Conservation (phyloP, 2,329 filamentous ascomycete species). For the Colletotrichum salicis region DNA sequence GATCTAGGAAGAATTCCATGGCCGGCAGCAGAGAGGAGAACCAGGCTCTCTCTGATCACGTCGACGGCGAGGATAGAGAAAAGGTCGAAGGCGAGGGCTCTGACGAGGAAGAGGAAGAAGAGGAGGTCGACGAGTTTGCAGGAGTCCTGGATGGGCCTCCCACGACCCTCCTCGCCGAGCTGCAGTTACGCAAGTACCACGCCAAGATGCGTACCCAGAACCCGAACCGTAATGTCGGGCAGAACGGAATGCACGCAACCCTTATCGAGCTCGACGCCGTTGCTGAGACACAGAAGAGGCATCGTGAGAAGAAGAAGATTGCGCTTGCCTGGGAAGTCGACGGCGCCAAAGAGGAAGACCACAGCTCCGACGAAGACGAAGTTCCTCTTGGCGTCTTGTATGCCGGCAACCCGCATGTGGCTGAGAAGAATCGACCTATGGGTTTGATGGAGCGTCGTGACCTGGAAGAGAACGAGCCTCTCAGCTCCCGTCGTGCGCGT, state of each 20-base stretch:
- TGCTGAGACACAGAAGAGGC: conserved; percentile 82
- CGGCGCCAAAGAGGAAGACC: conserved; percentile 55
- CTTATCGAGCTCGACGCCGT: conserved; percentile 91
- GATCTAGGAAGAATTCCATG: conserved; percentile 25
- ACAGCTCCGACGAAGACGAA: conserved; percentile 78
- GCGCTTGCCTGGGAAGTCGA: conserved; percentile 89
- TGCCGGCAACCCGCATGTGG: conserved; percentile 67
- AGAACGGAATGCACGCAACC: conserved; percentile 89
- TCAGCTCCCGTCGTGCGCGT: conserved; percentile 80
- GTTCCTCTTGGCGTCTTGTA: conserved; percentile 87
- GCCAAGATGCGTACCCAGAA: conserved; percentile 83
- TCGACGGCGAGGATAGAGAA: conserved; percentile 41
- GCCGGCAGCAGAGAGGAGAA: conserved; percentile 39
- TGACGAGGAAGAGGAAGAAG: conserved; percentile 52
- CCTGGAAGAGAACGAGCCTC: conserved; percentile 90
- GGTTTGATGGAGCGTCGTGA: conserved; percentile 84
- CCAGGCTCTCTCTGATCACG: conserved; percentile 39
- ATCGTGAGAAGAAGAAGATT: conserved; percentile 79
- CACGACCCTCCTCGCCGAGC: conserved; percentile 90
- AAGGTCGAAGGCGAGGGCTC: conserved; percentile 44
- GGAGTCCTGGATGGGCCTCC: conserved; percentile 72
- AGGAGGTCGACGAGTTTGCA: conserved; percentile 47
- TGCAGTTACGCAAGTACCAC: conserved; percentile 90
- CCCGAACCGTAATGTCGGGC: conserved; percentile 62
- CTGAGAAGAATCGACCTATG: conserved; percentile 71